Percentiles rank a stretch among this genome's conserved stretches.
These are phyloP conservation scores for Nemophila menziesii DNA, from an alignment of 257 asterid genomes.

Conservation along the genomic window DNA sequence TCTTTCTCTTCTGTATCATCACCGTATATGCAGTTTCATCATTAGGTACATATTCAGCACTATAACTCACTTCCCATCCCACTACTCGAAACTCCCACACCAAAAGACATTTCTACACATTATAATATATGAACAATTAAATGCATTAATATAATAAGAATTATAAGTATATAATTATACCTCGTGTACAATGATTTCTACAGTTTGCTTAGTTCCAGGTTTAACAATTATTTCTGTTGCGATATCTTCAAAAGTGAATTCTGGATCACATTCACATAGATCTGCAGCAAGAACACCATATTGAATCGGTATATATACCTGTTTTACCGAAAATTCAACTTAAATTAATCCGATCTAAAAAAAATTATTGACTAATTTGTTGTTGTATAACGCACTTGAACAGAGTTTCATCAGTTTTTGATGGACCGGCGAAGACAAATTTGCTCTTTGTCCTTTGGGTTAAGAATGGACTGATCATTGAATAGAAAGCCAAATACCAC, in stretches of 20 bases:
- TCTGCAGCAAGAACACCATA: constrained; percentile 87
- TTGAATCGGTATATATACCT: constrained; percentile 74
- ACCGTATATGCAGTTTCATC: constrained; percentile 41
- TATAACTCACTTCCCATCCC: constrained; percentile 89
- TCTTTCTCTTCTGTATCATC: constrained; percentile 62
- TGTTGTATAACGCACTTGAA: constrained; percentile 85
- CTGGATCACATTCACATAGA: constrained; percentile 84
- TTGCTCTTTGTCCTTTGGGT: constrained; percentile 82
- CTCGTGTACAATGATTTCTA: constrained; percentile 78
- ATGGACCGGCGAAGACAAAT: constrained; percentile 67
- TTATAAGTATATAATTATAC: constrained; percentile 37
- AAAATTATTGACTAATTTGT: too few species aligned
- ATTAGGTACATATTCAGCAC: constrained; percentile 69
- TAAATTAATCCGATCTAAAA: constrained; percentile 1
- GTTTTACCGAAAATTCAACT: constrained; percentile 6
- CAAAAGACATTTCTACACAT: constrained; percentile 53
- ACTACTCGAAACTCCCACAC: constrained; percentile 91
- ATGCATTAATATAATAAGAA: too few species aligned
- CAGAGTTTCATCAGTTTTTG: constrained; percentile 66
- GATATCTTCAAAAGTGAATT: constrained; percentile 59
- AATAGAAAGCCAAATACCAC: constrained; percentile 91
- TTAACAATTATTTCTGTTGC: constrained; percentile 57
- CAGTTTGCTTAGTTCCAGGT: constrained; percentile 81
- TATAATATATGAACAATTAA: background rate
- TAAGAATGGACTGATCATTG: constrained; percentile 80